Base-by-base conservation (phyloP, 2,329 filamentous ascomycete species). In the Sclerotinia subarctica region DNA sequence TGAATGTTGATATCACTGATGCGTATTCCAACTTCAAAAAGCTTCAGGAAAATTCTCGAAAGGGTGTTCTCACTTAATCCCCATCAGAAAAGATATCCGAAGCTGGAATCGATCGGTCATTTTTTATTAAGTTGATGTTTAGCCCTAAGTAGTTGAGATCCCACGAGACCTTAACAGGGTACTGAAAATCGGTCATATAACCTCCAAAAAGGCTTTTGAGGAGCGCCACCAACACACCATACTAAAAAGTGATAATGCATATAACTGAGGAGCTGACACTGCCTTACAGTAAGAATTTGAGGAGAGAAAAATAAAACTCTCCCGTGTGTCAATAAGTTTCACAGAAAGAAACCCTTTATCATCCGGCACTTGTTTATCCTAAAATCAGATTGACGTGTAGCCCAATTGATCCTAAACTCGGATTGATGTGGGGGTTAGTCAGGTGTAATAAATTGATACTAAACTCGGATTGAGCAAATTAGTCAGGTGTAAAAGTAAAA, bases 81-180 rank as follows among this genome's bases (percentile, higher is more conserved):
- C 7, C 29, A 35, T 17, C 7, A 19, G 44, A 2, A 62, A 47
- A n/a, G 44, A 6, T 24, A n/a, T 35, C 46, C 15, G 42, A 59
- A 13, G 46, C 42, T 47, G 4, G 57, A 60, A 47, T 44, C 6
- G 7, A 60, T 60, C 47, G 26, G 26, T 47, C 42, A 60, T 47
- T 32, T 56, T 47, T 35, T n/a, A 24, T 49, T 62, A 21, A 51
- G 58, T 38, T 62, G 21, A n/a, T 57, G 32, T 49, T 24, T 62
- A 49, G 19, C 29, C 29, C 21, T 38, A 21, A 13, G 3, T 62
- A 49, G 29, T 29, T 56, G 17, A 64, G 51, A 56, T 56, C 26
- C 51, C 51, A 64, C 24, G 7, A n/a, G 49, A 56, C 42, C 32
- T 10, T 64, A 56, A 44, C 62, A 64, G 38, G 51, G 62, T 64